Percentiles rank a stretch among this genome's conserved stretches.
These are phyloP conservation scores for Elaeis guineensis DNA, from an alignment of 176 grass and related monocot species.

Conservation along the genomic window DNA sequence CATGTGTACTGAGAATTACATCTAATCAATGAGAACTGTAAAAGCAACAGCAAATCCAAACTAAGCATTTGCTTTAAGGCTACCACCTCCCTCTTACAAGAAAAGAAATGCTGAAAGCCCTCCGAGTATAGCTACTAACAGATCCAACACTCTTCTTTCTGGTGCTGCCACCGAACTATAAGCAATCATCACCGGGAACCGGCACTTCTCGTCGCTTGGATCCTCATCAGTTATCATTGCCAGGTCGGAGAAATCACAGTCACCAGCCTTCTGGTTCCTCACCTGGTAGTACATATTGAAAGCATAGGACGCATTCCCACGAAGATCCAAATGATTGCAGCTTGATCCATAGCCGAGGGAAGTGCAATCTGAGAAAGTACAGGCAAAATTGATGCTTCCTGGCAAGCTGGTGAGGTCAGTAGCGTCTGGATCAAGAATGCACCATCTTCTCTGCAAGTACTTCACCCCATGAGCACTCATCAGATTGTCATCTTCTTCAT, in stretches of 20 bases:
- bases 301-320: slow-evolving; percentile 51
- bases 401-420: slow-evolving; percentile 6
- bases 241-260: slow-evolving; percentile 62
- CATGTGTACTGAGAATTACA: too few species aligned
- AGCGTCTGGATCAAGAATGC: slow-evolving; percentile 34
- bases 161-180: too few species aligned
- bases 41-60: too few species aligned
- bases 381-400: slow-evolving; percentile 39
- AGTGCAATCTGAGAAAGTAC: slow-evolving; percentile 59
- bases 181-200: too few species aligned
- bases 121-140: too few species aligned
- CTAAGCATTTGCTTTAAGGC: too few species aligned
- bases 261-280: slow-evolving; percentile 39
- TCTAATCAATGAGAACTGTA: too few species aligned
- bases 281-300: slow-evolving; percentile 70
- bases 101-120: too few species aligned
- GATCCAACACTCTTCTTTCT: too few species aligned
- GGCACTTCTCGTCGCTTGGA: too few species aligned
- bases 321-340: slow-evolving; percentile 32
- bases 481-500: slow-evolving; percentile 19
- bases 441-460: slow-evolving; percentile 56
- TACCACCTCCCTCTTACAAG: too few species aligned
- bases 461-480: slow-evolving; percentile 28
- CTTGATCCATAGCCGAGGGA: slow-evolving; percentile 41
- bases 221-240: slow-evolving; percentile 24